Evolutionary conservation across 768 basidiomycete genomes (phyloP).

Genomic region (Cystobasidium tubakii): DNA sequence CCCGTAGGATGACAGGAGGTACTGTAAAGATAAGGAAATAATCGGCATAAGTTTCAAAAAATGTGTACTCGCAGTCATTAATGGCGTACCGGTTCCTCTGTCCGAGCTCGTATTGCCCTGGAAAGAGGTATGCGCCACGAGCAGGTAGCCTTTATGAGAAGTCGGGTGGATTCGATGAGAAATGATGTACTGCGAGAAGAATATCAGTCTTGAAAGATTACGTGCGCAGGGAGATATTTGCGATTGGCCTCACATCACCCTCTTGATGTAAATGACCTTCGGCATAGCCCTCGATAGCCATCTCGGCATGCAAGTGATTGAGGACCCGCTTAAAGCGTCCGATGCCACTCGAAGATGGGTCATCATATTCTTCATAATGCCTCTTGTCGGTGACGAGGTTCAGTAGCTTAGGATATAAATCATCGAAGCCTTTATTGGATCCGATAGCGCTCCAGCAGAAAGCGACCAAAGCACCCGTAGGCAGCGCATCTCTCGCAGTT

Average conservation of each 20-base stretch:
- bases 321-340: conserved; percentile 60
- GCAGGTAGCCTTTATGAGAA: conserved; percentile 83
- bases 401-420: conserved; percentile 88
- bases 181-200: conserved; percentile 68
- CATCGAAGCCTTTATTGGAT: conserved; percentile 94
- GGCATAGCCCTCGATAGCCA: conserved; percentile 75
- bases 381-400: conserved; percentile 80
- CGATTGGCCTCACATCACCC: conserved; percentile 65
- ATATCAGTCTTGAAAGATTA: not conserved
- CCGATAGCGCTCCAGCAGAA: conserved; percentile 84
- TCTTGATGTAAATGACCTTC: conserved; percentile 98
- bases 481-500: conserved; percentile 88
- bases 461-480: conserved; percentile 83
- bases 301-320: conserved; percentile 83
- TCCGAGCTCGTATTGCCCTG: conserved; percentile 65
- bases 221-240: not conserved
- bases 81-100: conserved; percentile 64
- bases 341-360: conserved; percentile 54
- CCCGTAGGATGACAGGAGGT: conserved; percentile 72
- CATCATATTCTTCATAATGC: conserved; percentile 63
- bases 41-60: not conserved
- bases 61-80: not conserved
- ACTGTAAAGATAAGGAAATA: conserved; percentile 54
- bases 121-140: conserved; percentile 89
- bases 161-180: conserved; percentile 83